Base-by-base conservation (phyloP, 371 early-diverging fungal species). In the Rhizopus delemar region DNA sequence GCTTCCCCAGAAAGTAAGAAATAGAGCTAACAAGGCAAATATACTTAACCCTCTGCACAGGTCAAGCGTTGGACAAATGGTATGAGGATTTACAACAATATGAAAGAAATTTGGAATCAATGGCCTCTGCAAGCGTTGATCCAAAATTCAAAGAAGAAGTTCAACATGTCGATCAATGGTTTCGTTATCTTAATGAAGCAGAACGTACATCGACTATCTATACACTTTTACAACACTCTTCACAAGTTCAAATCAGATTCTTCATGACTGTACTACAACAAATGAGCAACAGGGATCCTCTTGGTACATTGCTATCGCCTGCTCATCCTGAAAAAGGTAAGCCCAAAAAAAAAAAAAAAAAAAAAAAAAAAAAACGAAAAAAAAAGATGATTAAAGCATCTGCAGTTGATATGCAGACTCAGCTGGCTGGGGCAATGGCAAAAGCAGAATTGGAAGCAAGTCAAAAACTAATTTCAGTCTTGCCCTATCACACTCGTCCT, bases 131-230 rank as follows among this genome's bases (percentile, higher is more conserved):
- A 13, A 93, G 90, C 67, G 75, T 95, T 57, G 95, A 96, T 73
- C 90, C 90, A 36, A 85, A 86, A 60, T 95, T 94, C 51, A 73
- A 73, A 51, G 74, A 76, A 41, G 98, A 97, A 70, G 82, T 96
- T 46, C 84, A 86, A 32, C 93, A 94, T 46, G 93, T 97, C 34
- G 94, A 96, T 70, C 90, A 95, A 61, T 97, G 98, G 98, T 96
- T 96, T 78, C 78, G 83, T 4, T 93, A 90, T 35, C 76, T 95
- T 48, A 85, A 90, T 2, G 95, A 95, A 61, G 87, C 93, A 28
- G 98, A 97, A 74, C 81, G 94, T 31, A 96, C 95, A 2, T 89
- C 95, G 28, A 89, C 93, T 31, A 81, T 97, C 48, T 96, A 95
- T 70, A 86, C 90, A 31, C 78, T 97, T 39, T 74, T 95, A 53